These are phyloP conservation scores for Malassezia sympodialis DNA, from an alignment of 1,284 basidiomycete species.

Conservation along the genomic window DNA sequence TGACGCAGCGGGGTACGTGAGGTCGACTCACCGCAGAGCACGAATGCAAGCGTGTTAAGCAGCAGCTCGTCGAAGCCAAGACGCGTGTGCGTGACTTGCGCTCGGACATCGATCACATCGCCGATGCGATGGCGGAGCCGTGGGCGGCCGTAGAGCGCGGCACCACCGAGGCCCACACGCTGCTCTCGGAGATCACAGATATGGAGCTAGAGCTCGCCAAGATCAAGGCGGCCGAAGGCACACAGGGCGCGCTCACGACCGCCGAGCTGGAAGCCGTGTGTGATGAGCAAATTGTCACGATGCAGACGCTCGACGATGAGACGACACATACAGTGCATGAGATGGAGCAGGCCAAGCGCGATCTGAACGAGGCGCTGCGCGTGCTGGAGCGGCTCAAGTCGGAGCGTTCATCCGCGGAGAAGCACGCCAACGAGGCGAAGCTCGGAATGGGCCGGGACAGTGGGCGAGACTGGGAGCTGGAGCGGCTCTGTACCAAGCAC, in stretches of 20 bases:
- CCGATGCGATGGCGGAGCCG: constrained; percentile 25
- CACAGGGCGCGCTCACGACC: constrained; percentile 29
- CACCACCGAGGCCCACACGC: constrained; percentile 23
- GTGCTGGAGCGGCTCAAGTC: constrained; percentile 32
- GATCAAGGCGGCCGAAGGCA: constrained; percentile 29
- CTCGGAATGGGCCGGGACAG: constrained; percentile 32
- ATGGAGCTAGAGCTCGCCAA: constrained; percentile 40
- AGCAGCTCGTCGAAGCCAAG: constrained; percentile 36
- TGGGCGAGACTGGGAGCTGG: constrained; percentile 32
- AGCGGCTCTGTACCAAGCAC: constrained; percentile 27
- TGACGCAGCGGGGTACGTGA: constrained; percentile 24
- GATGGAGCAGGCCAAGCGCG: constrained; percentile 32
- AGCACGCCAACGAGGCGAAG: constrained; percentile 34
- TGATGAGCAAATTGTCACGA: constrained; percentile 31
- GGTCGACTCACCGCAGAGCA: constrained; percentile 12
- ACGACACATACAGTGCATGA: constrained; percentile 25
- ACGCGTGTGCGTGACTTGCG: constrained; percentile 27
- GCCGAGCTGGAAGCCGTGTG: constrained; percentile 29
- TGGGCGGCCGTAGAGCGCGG: constrained; percentile 24
- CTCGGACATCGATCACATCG: constrained; percentile 26
- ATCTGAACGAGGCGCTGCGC: constrained; percentile 25
- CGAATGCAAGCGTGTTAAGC: constrained; percentile 29
- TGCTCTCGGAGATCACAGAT: constrained; percentile 32
- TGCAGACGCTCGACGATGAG: constrained; percentile 29
- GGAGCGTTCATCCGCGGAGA: constrained; percentile 34